Base-by-base conservation (phyloP, 1,284 basidiomycete species). In the Cutaneotrichosporon daszewskae region DNA sequence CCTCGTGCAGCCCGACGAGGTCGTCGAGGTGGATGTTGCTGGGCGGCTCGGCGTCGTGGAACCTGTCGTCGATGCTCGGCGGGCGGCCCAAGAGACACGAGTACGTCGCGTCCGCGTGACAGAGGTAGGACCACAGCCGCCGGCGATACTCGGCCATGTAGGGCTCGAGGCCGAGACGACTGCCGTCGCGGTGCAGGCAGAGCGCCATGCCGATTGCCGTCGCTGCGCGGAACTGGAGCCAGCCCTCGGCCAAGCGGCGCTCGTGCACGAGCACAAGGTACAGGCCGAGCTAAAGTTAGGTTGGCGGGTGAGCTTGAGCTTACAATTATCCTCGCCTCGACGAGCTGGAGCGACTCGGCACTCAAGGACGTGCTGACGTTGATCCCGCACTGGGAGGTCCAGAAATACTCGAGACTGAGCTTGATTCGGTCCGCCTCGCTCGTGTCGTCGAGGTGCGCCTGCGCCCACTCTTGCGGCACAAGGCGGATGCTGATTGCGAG, bases 91-190 rank as follows among this genome's bases (percentile, higher is more conserved):
- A 75, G 12, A 89, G 82, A 58, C 94, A 78, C 6, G 89, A 89
- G 62, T 89, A 88, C 32, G 66, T 66, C 20, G 87, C 82, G 68
- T 96, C 91, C 6, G 87, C 87, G 62, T 92, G 88, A 59, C 90
- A 89, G 2, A 95, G 76, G 65, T 92, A 89, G 1, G 87, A 85
- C 90, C 91, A 96, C 54, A 96, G 82, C 23, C 90, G 79, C 39
- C 91, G 79, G 37, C 91, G 79, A 55, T 94, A 88, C 73, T 96
- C 91, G 2, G 85, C 82, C 47, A 83, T 79, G 40, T 80, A 76
- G 2, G 82, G 77, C 45, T 87, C 62, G 4, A 57, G 41, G 2
- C 64, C 57, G 75, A 85, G 81, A 37, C 80, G 83, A 17, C 81
- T 79, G 12, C 87, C 87, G 65, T 96, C 91, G 39, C 90, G 79